phyloP scores from a whole-genome alignment of 495 filamentous ascomycete species.

The Podospora pseudocomata region DNA sequence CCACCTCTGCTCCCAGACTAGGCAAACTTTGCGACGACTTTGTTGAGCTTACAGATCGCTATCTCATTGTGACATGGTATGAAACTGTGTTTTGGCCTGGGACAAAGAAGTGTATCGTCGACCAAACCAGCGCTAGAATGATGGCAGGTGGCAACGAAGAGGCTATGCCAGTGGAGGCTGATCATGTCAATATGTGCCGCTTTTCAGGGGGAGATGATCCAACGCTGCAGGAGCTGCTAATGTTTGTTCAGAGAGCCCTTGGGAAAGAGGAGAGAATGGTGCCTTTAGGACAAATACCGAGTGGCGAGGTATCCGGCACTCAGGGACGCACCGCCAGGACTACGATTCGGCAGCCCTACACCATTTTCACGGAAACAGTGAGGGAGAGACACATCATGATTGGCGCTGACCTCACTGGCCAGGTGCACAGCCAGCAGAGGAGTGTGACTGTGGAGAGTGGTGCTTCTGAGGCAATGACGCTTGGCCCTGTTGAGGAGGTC shows the following conservation, averaged over 20 bases:
- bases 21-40: conserved; percentile 14
- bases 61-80: conserved; percentile 11
- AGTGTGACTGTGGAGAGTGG: background rate
- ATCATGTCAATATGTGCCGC: background rate
- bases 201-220: background rate
- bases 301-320: background rate
- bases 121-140: conserved; percentile 7
- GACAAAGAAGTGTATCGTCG: conserved; percentile 13
- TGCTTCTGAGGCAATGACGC: background rate
- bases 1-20: background rate
- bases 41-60: background rate
- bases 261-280: background rate
- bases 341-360: background rate
- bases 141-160: background rate
- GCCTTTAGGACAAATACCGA: background rate
- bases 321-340: background rate
- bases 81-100: conserved; percentile 13
- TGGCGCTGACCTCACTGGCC: background rate
- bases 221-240: background rate
- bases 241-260: background rate
- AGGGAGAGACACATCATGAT: background rate
- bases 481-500: background rate
- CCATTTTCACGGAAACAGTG: background rate
- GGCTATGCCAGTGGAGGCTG: background rate
- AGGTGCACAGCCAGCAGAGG: background rate